Evolutionary conservation across 2,329 filamentous ascomycete species (phyloP).

Genomic region (Teratosphaeria epicoccoides): DNA sequence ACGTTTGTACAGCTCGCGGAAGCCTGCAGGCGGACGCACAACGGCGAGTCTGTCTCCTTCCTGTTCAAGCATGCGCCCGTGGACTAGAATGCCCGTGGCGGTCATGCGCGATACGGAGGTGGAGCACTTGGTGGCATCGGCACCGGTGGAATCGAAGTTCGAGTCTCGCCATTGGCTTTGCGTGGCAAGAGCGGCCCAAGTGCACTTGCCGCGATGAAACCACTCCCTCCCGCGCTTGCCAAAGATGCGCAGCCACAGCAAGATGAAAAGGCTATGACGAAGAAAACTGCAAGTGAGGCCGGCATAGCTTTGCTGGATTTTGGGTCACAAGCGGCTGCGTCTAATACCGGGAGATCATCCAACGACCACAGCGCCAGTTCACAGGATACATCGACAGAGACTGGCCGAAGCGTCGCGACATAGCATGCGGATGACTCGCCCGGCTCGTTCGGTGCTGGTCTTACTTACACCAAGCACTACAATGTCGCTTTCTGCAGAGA

Average conservation of each 20-base stretch:
- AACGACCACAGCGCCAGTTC: not conserved
- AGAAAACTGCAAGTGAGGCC: not conserved
- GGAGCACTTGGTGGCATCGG: not conserved
- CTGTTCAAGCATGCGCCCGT: constrained; percentile 48
- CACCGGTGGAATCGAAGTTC: not conserved
- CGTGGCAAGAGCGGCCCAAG: not conserved
- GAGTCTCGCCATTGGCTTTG: not conserved
- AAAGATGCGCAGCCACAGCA: not conserved
- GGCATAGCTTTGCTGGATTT: not conserved
- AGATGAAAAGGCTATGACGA: not conserved
- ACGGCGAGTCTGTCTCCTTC: constrained; percentile 57
- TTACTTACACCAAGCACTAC: not conserved
- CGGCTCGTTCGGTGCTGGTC: not conserved
- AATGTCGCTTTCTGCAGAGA: not conserved
- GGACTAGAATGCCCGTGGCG: constrained; percentile 6
- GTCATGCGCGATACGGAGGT: not conserved
- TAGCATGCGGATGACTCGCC: not conserved
- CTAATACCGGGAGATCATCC: not conserved
- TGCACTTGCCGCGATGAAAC: not conserved
- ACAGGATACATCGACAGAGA: not conserved
- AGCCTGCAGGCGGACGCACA: constrained; percentile 58
- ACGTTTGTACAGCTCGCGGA: constrained; percentile 44
- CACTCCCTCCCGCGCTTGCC: not conserved
- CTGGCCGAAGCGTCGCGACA: not conserved
- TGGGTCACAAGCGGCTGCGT: not conserved